Conservation (phyloP, 306 rosid genomes). For the Castanea sativa region DNA sequence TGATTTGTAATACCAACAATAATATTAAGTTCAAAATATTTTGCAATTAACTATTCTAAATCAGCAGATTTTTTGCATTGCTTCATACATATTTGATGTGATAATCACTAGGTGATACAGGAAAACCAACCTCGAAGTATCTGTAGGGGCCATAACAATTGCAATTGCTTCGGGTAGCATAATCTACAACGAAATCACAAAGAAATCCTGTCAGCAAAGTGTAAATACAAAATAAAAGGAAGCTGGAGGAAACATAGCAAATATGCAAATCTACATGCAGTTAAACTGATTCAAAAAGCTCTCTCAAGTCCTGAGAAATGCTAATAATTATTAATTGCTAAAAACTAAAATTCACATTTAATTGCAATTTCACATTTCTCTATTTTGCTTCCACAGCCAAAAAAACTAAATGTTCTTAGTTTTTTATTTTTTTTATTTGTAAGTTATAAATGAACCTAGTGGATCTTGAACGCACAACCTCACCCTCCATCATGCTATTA, state of each 20-base stretch:
- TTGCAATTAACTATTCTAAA: background rate
- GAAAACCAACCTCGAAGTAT: constrained; percentile 59
- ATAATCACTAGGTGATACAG: background rate
- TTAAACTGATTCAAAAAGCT: background rate
- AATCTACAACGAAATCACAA: constrained; percentile 57
- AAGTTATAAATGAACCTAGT: no score
- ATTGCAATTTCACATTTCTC: background rate
- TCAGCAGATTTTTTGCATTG: background rate
- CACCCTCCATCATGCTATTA: no score
- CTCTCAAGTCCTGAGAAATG: background rate
- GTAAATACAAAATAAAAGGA: constrained; percentile 1
- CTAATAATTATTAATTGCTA: background rate
- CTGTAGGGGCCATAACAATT: constrained; percentile 99
- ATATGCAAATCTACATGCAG: background rate
- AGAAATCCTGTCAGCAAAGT: constrained; percentile 18
- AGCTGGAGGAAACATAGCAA: background rate
- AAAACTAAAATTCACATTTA: background rate
- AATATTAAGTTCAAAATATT: background rate
- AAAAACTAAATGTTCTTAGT: background rate
- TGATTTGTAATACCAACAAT: background rate
- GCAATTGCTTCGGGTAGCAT: constrained; percentile 99
- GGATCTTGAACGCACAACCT: no score
- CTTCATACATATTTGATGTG: background rate
- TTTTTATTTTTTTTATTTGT: no score
- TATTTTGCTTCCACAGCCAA: background rate